Evolutionary conservation across 768 basidiomycete genomes (phyloP).

Genomic region (Cubamyces lactineus): DNA sequence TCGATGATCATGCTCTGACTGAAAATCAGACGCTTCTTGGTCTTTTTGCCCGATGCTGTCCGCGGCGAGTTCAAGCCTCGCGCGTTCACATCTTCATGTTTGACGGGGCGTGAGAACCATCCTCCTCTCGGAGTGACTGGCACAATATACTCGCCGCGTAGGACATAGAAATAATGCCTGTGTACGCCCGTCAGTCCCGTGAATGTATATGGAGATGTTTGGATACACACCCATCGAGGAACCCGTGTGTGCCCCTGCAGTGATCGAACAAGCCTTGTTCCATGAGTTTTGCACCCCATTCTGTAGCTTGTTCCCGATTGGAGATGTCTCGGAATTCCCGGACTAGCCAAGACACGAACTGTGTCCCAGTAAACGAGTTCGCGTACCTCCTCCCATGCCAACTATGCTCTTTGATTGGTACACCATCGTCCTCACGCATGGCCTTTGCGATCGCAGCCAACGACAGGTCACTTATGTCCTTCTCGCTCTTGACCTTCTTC

Average conservation of each 20-base stretch:
- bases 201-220: background rate
- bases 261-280: conserved; percentile 89
- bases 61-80: conserved; percentile 19
- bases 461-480: conserved; percentile 69
- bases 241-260: conserved; percentile 74
- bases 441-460: conserved; percentile 70
- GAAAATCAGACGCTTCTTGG: conserved; percentile 65
- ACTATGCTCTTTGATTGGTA: conserved; percentile 80
- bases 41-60: conserved; percentile 36
- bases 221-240: conserved; percentile 77
- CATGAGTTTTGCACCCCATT: conserved; percentile 76
- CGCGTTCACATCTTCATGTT: conserved; percentile 45
- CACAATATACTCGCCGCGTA: conserved; percentile 77
- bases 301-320: conserved; percentile 75
- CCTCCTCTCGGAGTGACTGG: conserved; percentile 64
- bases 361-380: conserved; percentile 87
- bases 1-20: conserved; percentile 94
- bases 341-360: conserved; percentile 91
- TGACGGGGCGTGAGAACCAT: conserved; percentile 65
- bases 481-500: conserved; percentile 82
- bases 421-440: conserved; percentile 84
- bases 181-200: background rate
- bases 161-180: conserved; percentile 88
- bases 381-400: conserved; percentile 80
- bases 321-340: conserved; percentile 89